Evolutionary conservation across 345 rosid species (phyloP), one percentile per base, ranked within the genome.

Genomic region (Populus ilicifolia): DNA sequence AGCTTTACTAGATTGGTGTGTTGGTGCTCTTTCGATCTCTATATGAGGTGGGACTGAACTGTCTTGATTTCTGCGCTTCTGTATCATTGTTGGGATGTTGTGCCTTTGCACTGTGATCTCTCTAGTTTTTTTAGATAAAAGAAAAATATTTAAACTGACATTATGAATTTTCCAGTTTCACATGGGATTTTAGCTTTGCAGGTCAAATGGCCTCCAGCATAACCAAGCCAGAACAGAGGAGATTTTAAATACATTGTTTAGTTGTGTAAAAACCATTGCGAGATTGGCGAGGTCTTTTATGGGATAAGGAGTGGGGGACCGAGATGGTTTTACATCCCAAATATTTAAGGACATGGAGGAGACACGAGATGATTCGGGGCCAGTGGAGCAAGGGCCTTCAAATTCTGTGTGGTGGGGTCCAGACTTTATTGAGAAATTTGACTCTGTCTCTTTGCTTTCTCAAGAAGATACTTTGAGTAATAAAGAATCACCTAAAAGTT

Each of bases 341-440:
- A 84, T 76, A 77, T 78, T 76, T 84, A 79, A 86, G 80, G 85
- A 84, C 75, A 96, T 96, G 98, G 97, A 89, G 83, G 97, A 94
- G 82, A 78, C 87, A 68, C 85, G 86, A 88, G 92, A 91, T 83
- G 94, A 88, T 80, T 77, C 85, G 10, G 93, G 92, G 82, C 84
- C 91, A 75, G 79, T 87, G 78, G 95, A 86, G 78, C 93, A 85
- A 77, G 93, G 91, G 81, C 83, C 88, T 89, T 80, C 93, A 41
- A 90, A 83, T 87, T 83, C 86, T 84, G 73, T 88, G 46, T 92
- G 92, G 94, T 94, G 99, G 97, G 89, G 95, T 85, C 86, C 93
- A 85, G 99, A 92, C 80, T 89, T 89, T 84, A 82, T 91, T 71
- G 97, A 91, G 77, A 94, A 78, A 61, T 88, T 94, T 80, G 90